Percentiles rank a stretch among this genome's conserved stretches.
Evolutionary conservation across 441 rosid genomes (phyloP).

Genomic region (Bocquillonia castaneifolia): DNA sequence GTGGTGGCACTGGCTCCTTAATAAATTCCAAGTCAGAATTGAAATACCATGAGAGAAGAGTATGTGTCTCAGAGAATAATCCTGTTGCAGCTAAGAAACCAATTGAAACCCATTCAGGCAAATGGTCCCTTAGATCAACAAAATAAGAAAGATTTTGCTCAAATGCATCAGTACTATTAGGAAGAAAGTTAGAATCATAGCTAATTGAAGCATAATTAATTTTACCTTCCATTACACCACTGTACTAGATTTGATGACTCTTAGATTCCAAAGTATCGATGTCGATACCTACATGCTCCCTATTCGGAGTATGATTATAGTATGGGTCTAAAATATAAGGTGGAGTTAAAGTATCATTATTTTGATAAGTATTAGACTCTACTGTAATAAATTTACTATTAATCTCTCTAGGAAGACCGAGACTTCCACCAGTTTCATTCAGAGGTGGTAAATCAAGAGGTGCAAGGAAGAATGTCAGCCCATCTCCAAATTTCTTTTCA

Average conservation of each 20-base stretch:
- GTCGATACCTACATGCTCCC: slow-evolving; percentile 31
- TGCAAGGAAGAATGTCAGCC: slow-evolving; percentile 31
- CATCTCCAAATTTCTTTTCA: slow-evolving; percentile 2
- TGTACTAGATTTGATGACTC: too few relatives aligned
- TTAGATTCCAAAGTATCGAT: slow-evolving; percentile 24
- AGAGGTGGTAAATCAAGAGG: slow-evolving; percentile 11
- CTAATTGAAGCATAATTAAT: too few relatives aligned
- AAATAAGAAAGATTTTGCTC: background rate
- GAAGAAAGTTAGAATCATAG: too few relatives aligned
- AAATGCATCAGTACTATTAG: too few relatives aligned
- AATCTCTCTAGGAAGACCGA: slow-evolving; percentile 12
- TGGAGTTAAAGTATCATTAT: too few relatives aligned
- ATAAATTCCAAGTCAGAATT: slow-evolving; percentile 25
- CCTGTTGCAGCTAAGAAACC: slow-evolving; percentile 33
- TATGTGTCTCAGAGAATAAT: background rate
- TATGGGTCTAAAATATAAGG: too few relatives aligned
- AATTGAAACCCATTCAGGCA: slow-evolving; percentile 31
- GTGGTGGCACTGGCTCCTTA: slow-evolving; percentile 12
- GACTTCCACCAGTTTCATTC: background rate
- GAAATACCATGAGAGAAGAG: slow-evolving; percentile 29
- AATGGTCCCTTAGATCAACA: background rate
- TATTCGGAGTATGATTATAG: slow-evolving; percentile 7
- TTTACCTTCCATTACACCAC: too few relatives aligned
- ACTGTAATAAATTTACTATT: slow-evolving; percentile 25
- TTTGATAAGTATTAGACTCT: slow-evolving; percentile 29